Evolutionary conservation across 495 filamentous ascomycete genomes (phyloP).

Genomic region (Penicillium chermesinum): DNA sequence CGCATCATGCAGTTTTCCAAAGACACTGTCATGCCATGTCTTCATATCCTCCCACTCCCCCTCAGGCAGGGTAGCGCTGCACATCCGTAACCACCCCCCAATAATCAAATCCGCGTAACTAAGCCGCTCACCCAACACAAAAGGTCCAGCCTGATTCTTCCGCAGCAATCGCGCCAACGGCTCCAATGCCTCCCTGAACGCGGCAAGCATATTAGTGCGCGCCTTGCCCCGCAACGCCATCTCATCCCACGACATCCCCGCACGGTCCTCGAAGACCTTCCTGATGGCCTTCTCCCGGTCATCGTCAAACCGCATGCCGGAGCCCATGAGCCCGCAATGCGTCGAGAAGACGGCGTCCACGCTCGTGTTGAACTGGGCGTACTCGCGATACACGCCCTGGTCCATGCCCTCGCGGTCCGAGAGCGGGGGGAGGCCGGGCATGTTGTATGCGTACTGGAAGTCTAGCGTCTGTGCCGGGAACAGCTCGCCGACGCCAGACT

Average conservation of each 20-base stretch:
- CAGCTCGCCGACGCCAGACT: conserved; percentile 32
- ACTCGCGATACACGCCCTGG: conserved; percentile 15
- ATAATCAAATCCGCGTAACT: conserved; percentile 61
- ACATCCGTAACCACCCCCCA: conserved; percentile 54
- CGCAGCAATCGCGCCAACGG: conserved; percentile 41
- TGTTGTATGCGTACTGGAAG: conserved; percentile 11
- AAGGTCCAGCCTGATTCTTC: conserved; percentile 42
- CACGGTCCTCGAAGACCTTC: conserved; percentile 43
- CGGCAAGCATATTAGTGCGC: conserved; percentile 28
- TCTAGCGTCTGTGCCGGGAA: conserved; percentile 36
- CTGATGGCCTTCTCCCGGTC: conserved; percentile 32
- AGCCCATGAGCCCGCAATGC: conserved; percentile 28
- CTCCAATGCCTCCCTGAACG: conserved; percentile 37
- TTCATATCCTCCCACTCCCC: conserved; percentile 47
- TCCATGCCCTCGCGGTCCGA: conserved; percentile 12
- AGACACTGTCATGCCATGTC: conserved; percentile 49
- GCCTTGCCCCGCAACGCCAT: conserved; percentile 38
- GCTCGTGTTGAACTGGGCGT: conserved; percentile 40
- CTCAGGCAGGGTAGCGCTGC: conserved; percentile 25
- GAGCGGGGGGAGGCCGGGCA: conserved; percentile 21
- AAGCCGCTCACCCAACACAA: conserved; percentile 39
- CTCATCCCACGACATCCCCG: conserved; percentile 45
- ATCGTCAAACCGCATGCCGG: conserved; percentile 42
- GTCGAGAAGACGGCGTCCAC: conserved; percentile 48
- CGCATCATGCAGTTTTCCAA: conserved; percentile 42